Conservation (phyloP, 148 eudicot species). For the Linanthus parryae region DNA sequence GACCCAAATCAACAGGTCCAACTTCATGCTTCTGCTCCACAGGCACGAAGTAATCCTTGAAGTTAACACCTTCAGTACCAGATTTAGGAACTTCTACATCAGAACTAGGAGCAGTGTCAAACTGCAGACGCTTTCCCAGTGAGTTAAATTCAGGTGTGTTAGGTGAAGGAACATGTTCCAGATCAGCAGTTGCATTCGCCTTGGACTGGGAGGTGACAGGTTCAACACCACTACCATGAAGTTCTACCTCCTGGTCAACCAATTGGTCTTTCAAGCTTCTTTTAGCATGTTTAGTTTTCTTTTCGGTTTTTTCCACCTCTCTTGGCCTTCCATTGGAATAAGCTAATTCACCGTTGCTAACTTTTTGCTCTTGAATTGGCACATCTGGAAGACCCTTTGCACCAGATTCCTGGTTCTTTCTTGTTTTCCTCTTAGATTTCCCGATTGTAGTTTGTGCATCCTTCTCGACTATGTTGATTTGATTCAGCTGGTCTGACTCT, state of each 20-base stretch:
- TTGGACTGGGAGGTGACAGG: not conserved
- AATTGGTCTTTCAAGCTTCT: conserved; percentile 2
- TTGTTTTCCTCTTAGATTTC: conserved; percentile 18
- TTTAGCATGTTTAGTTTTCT: conserved; percentile 11
- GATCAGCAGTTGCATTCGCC: conserved; percentile 2
- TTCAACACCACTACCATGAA: not conserved
- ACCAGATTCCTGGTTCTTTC: conserved; percentile 20
- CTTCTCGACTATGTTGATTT: conserved; percentile 10
- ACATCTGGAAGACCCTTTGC: conserved; percentile 14
- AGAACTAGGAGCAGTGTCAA: conserved; percentile 3
- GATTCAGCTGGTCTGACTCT: conserved; percentile 18
- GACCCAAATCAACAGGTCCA: conserved; percentile 17
- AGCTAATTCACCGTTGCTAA: conserved; percentile 12
- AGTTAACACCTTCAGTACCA: conserved; percentile 21
- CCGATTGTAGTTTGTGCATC: conserved; percentile 11
- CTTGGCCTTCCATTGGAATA: conserved; percentile 12
- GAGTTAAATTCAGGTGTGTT: conserved; percentile 3
- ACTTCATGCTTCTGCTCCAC: conserved; percentile 11
- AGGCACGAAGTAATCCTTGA: conserved; percentile 27
- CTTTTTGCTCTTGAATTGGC: conserved; percentile 10
- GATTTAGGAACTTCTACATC: conserved; percentile 9
- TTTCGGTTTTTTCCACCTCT: conserved; percentile 13
- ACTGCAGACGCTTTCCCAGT: conserved; percentile 3
- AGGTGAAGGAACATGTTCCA: conserved; percentile 3
- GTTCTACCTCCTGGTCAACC: conserved; percentile 9